These are phyloP conservation scores for Yamadazyma oceani DNA, from an alignment of 1,139 yeast species.

Conservation along the genomic window DNA sequence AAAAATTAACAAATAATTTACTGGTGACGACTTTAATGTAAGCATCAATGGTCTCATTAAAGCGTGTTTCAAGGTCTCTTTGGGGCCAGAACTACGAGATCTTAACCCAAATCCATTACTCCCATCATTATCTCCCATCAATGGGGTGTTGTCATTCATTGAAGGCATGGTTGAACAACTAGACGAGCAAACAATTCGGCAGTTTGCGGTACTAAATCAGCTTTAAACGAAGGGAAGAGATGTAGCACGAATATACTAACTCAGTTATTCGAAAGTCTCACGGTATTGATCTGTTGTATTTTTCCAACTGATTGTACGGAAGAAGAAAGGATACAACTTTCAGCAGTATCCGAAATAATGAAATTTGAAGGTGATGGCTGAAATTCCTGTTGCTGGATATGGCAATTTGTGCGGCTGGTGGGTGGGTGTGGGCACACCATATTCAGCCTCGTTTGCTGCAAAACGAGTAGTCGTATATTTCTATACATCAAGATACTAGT, in stretches of 20 bases:
- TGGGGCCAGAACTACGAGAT: neutral
- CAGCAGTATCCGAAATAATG: too few species aligned
- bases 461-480: neutral
- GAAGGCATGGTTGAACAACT: neutral
- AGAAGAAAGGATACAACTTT: too few species aligned
- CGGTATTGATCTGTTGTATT: too few species aligned
- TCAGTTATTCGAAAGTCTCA: too few species aligned
- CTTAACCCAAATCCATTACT: neutral
- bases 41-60: conserved; percentile 15
- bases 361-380: too few species aligned
- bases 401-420: neutral
- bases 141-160: neutral
- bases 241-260: too few species aligned
- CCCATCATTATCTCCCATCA: conserved; percentile 2
- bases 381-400: neutral
- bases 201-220: too few species aligned
- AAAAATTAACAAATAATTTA: conserved; percentile 72
- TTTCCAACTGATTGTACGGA: too few species aligned
- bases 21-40: conserved; percentile 65
- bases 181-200: too few species aligned
- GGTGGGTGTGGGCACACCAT: neutral
- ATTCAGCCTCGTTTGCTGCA: neutral
- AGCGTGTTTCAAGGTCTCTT: conserved; percentile 1
- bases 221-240: too few species aligned
- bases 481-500: conserved; percentile 20